Evolutionary conservation across 1,284 basidiomycete species (phyloP).

Genomic region (Trametes sp.): DNA sequence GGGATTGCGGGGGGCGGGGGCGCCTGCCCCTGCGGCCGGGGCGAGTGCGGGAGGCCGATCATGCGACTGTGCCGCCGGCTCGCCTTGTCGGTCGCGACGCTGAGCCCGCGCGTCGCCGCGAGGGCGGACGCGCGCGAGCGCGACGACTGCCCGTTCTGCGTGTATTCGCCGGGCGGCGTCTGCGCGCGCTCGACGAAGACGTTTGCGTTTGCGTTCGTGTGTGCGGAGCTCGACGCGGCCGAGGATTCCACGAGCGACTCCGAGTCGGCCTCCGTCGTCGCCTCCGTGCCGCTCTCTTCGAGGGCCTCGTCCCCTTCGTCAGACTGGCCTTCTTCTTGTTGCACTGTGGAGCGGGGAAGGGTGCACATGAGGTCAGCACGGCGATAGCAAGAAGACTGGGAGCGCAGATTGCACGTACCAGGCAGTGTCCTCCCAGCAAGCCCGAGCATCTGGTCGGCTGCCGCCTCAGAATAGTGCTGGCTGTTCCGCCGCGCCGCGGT

Average conservation of each 20-base stretch:
- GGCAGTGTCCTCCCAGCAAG: conserved; percentile 70
- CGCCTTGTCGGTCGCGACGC: conserved; percentile 63
- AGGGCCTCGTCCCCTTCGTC: conserved; percentile 73
- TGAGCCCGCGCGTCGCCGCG: conserved; percentile 75
- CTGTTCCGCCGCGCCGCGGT: conserved; percentile 68
- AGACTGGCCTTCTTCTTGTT: conserved; percentile 64
- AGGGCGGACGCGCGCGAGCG: conserved; percentile 62
- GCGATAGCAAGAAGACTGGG: conserved; percentile 22
- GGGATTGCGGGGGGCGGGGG: conserved; percentile 27
- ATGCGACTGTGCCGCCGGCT: conserved; percentile 65
- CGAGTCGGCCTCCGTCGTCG: conserved; percentile 64
- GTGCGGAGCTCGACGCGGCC: conserved; percentile 51
- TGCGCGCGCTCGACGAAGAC: conserved; percentile 28
- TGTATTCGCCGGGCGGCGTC: conserved; percentile 24
- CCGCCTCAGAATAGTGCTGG: conserved; percentile 78
- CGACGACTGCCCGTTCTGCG: conserved; percentile 25
- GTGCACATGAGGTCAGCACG: conserved; percentile 33
- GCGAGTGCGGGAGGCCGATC: conserved; percentile 63
- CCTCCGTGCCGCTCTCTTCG: conserved; percentile 75
- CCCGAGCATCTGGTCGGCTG: conserved; percentile 80
- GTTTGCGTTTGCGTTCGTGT: conserved; percentile 17
- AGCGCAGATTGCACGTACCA: conserved; percentile 50
- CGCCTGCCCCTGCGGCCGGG: conserved; percentile 37
- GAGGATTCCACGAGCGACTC: conserved; percentile 56
- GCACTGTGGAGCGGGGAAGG: conserved; percentile 21